Percentiles rank a stretch among this genome's conserved stretches.
Conservation (phyloP, 768 basidiomycete genomes). For the Lentinula sp. region DNA sequence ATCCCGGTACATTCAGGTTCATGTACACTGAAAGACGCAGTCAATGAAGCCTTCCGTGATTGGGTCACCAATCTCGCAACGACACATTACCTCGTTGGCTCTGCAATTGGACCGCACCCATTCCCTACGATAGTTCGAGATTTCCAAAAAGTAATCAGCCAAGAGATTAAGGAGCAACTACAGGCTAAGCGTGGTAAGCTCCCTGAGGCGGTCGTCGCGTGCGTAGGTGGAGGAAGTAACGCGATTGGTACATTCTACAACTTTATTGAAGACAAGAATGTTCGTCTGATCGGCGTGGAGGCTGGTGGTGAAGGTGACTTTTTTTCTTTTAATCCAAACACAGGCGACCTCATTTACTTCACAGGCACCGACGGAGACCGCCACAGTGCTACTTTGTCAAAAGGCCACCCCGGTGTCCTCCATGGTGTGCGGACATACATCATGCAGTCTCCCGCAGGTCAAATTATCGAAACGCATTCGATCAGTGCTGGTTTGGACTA, state of each 20-base stretch:
- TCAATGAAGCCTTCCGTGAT: slow-evolving; percentile 97
- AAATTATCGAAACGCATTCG: slow-evolving; percentile 96
- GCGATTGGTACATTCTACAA: slow-evolving; percentile 98
- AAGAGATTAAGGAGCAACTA: slow-evolving; percentile 90
- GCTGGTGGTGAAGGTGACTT: slow-evolving; percentile 89
- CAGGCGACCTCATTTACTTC: neutral
- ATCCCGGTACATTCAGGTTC: slow-evolving; percentile 92
- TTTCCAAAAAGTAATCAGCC: slow-evolving; percentile 92
- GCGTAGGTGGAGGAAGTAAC: slow-evolving; percentile 96
- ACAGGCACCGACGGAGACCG: slow-evolving; percentile 74
- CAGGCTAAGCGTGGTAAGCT: slow-evolving; percentile 70
- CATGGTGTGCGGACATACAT: slow-evolving; percentile 97
- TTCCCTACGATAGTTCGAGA: slow-evolving; percentile 99
- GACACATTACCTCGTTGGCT: slow-evolving; percentile 96
- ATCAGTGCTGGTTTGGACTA: slow-evolving; percentile 96
- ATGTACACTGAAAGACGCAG: slow-evolving; percentile 93
- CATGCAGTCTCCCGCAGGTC: slow-evolving; percentile 81
- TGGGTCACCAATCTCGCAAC: slow-evolving; percentile 95
- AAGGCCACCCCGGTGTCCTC: slow-evolving; percentile 88
- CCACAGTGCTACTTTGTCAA: slow-evolving; percentile 91
- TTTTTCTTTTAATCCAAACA: neutral
- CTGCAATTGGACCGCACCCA: slow-evolving; percentile 95
- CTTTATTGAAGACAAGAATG: slow-evolving; percentile 84
- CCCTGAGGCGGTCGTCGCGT: slow-evolving; percentile 92
- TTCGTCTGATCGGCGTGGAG: slow-evolving; percentile 89